Evolutionary conservation across 2,329 filamentous ascomycete species (phyloP).

Genomic region (Arthrinium puccinioides): DNA sequence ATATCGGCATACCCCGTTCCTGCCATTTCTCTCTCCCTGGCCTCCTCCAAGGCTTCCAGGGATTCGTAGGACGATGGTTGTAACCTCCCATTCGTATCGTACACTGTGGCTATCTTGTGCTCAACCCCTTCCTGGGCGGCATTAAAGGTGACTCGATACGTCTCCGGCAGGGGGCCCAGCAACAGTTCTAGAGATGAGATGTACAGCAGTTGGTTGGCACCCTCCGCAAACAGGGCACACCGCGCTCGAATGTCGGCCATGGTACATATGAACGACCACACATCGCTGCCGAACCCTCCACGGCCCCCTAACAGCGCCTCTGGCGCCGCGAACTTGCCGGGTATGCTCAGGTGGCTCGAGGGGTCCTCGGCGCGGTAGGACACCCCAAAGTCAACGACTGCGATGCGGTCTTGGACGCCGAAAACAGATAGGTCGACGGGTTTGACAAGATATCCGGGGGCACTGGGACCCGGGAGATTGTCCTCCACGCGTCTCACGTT

Average conservation of each 20-base stretch:
- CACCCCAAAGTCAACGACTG: constrained; percentile 1
- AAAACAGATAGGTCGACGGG: neutral
- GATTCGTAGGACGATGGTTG: neutral
- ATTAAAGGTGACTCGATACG: neutral
- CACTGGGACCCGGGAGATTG: neutral
- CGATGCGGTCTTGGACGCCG: neutral
- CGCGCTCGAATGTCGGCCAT: neutral
- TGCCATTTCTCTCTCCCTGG: neutral
- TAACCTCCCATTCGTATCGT: neutral
- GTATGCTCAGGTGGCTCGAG: neutral
- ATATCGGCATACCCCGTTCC: neutral
- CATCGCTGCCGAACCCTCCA: neutral
- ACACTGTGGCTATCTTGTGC: too few relatives aligned
- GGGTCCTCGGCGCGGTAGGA: neutral
- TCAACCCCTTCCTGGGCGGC: neutral
- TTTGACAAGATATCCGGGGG: constrained; percentile 1
- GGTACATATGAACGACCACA: neutral
- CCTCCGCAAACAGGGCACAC: too few relatives aligned
- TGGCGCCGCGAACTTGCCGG: neutral
- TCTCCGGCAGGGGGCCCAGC: neutral
- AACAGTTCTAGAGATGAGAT: neutral
- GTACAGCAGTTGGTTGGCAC: too few relatives aligned
- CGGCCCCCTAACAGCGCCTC: neutral
- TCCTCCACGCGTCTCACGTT: neutral
- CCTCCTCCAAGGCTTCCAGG: neutral